Conservation (phyloP, 148 eudicot genomes). For the Hydrangea macrophylla region DNA sequence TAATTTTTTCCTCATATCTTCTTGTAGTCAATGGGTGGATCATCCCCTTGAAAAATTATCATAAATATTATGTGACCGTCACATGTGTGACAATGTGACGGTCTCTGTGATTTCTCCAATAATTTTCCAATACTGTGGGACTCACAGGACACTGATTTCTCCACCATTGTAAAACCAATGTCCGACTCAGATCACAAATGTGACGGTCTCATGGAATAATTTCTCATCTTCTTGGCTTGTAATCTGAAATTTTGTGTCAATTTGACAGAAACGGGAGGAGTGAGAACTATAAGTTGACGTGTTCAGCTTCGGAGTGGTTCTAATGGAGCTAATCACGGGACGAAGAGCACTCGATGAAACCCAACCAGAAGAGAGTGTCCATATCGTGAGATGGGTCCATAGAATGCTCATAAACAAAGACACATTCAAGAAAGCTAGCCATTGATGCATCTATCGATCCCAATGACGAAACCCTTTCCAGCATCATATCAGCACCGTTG, state of each 20-base stretch:
- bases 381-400: constrained; percentile 37
- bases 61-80: too few relatives aligned
- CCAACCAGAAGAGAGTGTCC: constrained; percentile 35
- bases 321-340: constrained; percentile 47
- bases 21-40: too few relatives aligned
- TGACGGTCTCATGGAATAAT: too few relatives aligned
- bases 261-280: constrained; percentile 35
- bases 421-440: constrained; percentile 29
- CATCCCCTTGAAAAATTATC: too few relatives aligned
- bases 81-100: too few relatives aligned
- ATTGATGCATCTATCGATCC: constrained; percentile 28
- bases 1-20: too few relatives aligned
- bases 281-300: constrained; percentile 42
- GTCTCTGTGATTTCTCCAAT: too few relatives aligned
- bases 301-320: constrained; percentile 37
- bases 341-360: constrained; percentile 36
- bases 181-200: too few relatives aligned
- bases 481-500: constrained; percentile 29
- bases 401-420: constrained; percentile 31
- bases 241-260: not conserved
- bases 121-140: too few relatives aligned
- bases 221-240: not conserved
- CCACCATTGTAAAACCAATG: too few relatives aligned
- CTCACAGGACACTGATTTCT: too few relatives aligned
- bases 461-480: constrained; percentile 23